Conservation (phyloP, 352 stramenopile genomes). For the Phytopythium chamaehyphon region DNA sequence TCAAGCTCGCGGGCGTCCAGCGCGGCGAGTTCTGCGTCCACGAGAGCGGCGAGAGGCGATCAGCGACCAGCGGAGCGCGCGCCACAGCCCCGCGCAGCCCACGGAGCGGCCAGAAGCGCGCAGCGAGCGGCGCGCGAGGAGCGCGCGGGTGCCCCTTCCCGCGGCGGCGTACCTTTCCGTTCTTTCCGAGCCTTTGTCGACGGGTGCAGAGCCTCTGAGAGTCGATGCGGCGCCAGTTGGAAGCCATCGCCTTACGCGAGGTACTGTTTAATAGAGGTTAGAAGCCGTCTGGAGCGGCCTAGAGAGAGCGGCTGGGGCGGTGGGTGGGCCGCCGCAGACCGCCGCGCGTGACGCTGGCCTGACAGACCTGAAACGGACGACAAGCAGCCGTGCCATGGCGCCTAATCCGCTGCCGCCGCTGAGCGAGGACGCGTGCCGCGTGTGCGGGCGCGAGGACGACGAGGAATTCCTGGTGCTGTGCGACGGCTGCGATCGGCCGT, state of each 20-base stretch:
- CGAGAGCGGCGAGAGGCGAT: not conserved
- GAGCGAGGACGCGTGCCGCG: slow-evolving; percentile 73
- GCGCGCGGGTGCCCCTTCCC: too few relatives aligned
- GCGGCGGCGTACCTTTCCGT: too few relatives aligned
- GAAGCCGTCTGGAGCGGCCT: not conserved
- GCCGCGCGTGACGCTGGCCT: too few relatives aligned
- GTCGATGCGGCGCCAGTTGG: not conserved
- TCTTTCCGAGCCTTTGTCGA: too few relatives aligned
- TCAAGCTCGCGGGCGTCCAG: not conserved
- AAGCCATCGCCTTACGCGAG: too few relatives aligned
- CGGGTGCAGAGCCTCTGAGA: too few relatives aligned
- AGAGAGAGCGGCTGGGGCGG: not conserved
- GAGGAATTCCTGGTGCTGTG: slow-evolving; percentile 79
- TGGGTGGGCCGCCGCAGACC: not conserved
- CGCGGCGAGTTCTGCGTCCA: not conserved
- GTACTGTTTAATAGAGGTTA: too few relatives aligned
- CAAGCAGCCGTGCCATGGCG: slow-evolving; percentile 16
- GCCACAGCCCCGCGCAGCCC: too few relatives aligned
- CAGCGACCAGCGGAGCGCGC: not conserved
- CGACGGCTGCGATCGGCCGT: slow-evolving; percentile 72
- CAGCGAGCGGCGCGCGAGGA: not conserved
- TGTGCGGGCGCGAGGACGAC: slow-evolving; percentile 71
- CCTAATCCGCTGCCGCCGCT: slow-evolving; percentile 21
- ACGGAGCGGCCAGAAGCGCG: not conserved
- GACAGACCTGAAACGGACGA: not conserved